A percentile compares a stretch with the other conserved stretches of the same genome.
Conservation (phyloP, 1,284 basidiomycete genomes). For the Lignosus rhinocerotis region DNA sequence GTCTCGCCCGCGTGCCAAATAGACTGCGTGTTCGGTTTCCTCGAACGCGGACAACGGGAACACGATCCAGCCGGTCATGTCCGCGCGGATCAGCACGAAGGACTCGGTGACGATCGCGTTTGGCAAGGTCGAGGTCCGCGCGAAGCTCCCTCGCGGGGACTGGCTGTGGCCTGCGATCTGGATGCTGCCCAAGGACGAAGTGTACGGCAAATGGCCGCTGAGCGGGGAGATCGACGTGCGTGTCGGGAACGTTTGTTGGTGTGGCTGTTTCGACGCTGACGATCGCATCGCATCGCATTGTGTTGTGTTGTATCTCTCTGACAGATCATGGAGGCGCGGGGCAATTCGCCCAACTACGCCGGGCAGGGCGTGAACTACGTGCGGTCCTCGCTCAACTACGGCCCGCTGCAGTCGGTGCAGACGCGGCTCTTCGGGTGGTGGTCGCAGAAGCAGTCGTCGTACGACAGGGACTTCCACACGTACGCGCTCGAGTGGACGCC, state of each 20-base stretch:
- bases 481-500: conserved; percentile 83
- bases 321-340: conserved; percentile 72
- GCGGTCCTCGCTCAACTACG: conserved; percentile 77
- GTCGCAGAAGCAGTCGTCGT: conserved; percentile 62
- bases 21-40: conserved; percentile 44
- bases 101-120: conserved; percentile 61
- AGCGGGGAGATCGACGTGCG: conserved; percentile 73
- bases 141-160: conserved; percentile 45
- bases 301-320: too few species aligned
- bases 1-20: neutral
- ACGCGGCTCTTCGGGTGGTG: conserved; percentile 69
- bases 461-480: conserved; percentile 67
- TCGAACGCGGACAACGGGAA: conserved; percentile 38
- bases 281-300: too few species aligned
- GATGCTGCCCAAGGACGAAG: conserved; percentile 73
- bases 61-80: conserved; percentile 77
- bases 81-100: conserved; percentile 71
- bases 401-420: conserved; percentile 58
- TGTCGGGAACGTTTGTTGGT: conserved; percentile 2
- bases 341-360: conserved; percentile 63
- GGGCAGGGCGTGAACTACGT: conserved; percentile 73
- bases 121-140: conserved; percentile 71
- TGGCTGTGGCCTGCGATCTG: conserved; percentile 88
- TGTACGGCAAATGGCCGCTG: conserved; percentile 77
- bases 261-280: neutral